These are phyloP conservation scores for Daphne laureola DNA, from an alignment of 441 rosid species.

Conservation along the genomic window DNA sequence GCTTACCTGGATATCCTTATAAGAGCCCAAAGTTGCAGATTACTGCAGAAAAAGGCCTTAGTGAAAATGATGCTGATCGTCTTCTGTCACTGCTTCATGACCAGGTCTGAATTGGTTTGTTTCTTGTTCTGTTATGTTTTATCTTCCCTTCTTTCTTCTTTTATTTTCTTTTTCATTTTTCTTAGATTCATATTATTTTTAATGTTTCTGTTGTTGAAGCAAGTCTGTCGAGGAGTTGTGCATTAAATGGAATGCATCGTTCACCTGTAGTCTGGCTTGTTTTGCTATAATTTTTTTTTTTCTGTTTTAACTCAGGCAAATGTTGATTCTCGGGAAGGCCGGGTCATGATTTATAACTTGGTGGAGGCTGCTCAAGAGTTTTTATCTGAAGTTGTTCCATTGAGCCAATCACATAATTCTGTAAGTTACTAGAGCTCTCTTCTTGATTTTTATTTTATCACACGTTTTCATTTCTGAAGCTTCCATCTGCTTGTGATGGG, in stretches of 20 bases:
- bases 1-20: constrained; percentile 95
- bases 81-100: constrained; percentile 80
- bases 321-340: constrained; percentile 83
- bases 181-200: not conserved
- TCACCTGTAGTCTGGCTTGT: not conserved
- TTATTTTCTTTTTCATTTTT: not conserved
- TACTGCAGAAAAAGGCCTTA: constrained; percentile 76
- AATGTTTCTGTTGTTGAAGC: not conserved
- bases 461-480: too few relatives aligned
- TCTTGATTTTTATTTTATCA: too few relatives aligned
- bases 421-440: constrained; percentile 35
- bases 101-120: constrained; percentile 46
- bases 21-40: constrained; percentile 85
- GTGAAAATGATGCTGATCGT: constrained; percentile 57
- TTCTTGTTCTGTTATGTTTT: constrained; percentile 3
- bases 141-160: constrained; percentile 1
- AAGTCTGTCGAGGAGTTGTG: too few relatives aligned
- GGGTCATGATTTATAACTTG: constrained; percentile 94
- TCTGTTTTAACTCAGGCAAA: constrained; percentile 43
- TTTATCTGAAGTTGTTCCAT: constrained; percentile 74
- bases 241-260: not conserved
- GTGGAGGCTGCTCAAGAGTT: constrained; percentile 99
- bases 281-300: constrained; percentile 2
- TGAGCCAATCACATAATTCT: constrained; percentile 34
- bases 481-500: too few relatives aligned